Evolutionary conservation across 192 early-diverging fungal species (phyloP).

Genomic region (Coemansia sp.): DNA sequence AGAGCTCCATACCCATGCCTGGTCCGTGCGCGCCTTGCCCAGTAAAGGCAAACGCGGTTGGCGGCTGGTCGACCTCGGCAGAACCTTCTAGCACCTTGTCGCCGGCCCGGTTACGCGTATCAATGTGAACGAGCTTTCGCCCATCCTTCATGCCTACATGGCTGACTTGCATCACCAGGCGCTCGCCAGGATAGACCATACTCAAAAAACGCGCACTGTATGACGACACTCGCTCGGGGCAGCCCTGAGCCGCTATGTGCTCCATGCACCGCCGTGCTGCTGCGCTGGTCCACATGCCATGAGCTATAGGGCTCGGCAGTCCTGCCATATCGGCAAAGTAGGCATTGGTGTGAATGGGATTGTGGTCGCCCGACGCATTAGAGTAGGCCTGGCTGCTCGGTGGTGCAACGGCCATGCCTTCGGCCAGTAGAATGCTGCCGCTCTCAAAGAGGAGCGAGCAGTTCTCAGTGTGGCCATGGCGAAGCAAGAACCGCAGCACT

Average conservation of each 20-base stretch:
- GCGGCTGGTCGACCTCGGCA: slow-evolving; percentile 91
- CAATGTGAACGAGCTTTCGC: slow-evolving; percentile 89
- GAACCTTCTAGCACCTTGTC: slow-evolving; percentile 76
- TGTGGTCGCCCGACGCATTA: slow-evolving; percentile 83
- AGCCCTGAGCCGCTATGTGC: slow-evolving; percentile 89
- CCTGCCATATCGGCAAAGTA: slow-evolving; percentile 90
- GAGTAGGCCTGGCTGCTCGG: slow-evolving; percentile 84
- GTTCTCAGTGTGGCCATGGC: slow-evolving; percentile 80
- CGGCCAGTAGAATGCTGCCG: slow-evolving; percentile 86
- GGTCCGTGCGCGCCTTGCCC: slow-evolving; percentile 95
- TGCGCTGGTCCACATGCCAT: slow-evolving; percentile 97
- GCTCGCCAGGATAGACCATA: slow-evolving; percentile 91
- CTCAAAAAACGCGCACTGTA: slow-evolving; percentile 87
- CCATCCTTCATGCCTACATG: slow-evolving; percentile 97
- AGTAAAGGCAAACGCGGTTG: slow-evolving; percentile 90
- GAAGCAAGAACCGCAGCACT: slow-evolving; percentile 83
- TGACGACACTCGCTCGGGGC: slow-evolving; percentile 80
- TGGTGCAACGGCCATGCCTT: slow-evolving; percentile 79
- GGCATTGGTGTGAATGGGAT: slow-evolving; percentile 94
- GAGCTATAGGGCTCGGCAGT: slow-evolving; percentile 91
- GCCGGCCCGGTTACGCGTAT: slow-evolving; percentile 82
- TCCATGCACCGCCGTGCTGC: slow-evolving; percentile 94
- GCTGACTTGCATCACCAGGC: slow-evolving; percentile 82
- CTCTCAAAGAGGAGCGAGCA: slow-evolving; percentile 81
- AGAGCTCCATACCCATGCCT: slow-evolving; percentile 96